These are phyloP conservation scores for Earliella scabrosa DNA, from an alignment of 1,284 basidiomycete species.

Conservation along the genomic window DNA sequence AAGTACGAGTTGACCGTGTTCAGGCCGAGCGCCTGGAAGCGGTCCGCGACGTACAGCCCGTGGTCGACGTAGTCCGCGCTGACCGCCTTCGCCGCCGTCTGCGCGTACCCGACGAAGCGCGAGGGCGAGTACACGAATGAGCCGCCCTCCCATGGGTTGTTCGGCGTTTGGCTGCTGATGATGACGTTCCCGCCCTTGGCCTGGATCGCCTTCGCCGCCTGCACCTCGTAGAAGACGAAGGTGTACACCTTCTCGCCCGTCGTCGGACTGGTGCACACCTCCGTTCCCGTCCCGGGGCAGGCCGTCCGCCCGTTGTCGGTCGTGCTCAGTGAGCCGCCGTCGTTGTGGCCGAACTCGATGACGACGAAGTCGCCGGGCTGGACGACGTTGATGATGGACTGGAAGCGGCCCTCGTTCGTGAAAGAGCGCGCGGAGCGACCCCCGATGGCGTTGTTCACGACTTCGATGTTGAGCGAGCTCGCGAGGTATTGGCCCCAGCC, in stretches of 20 bases:
- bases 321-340: slow-evolving; percentile 34
- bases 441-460: slow-evolving; percentile 49
- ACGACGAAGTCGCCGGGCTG: slow-evolving; percentile 43
- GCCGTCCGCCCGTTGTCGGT: slow-evolving; percentile 30
- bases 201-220: slow-evolving; percentile 45
- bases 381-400: slow-evolving; percentile 13
- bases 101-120: slow-evolving; percentile 52
- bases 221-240: slow-evolving; percentile 38
- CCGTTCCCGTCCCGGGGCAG: slow-evolving; percentile 14
- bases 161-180: slow-evolving; percentile 52
- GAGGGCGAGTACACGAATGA: slow-evolving; percentile 38
- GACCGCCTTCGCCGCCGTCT: slow-evolving; percentile 43
- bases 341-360: slow-evolving; percentile 52
- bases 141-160: slow-evolving; percentile 46
- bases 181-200: slow-evolving; percentile 53
- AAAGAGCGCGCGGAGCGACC: slow-evolving; percentile 51
- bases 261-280: slow-evolving; percentile 11
- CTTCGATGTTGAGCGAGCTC: slow-evolving; percentile 45
- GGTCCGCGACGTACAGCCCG: slow-evolving; percentile 46
- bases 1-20: slow-evolving; percentile 45
- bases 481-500: slow-evolving; percentile 52
- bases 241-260: slow-evolving; percentile 19
- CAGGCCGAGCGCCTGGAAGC: slow-evolving; percentile 47
- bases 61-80: slow-evolving; percentile 51
- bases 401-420: slow-evolving; percentile 18